Base-by-base conservation (phyloP, 305 asterid species). In the Petunia hybrid region DNA sequence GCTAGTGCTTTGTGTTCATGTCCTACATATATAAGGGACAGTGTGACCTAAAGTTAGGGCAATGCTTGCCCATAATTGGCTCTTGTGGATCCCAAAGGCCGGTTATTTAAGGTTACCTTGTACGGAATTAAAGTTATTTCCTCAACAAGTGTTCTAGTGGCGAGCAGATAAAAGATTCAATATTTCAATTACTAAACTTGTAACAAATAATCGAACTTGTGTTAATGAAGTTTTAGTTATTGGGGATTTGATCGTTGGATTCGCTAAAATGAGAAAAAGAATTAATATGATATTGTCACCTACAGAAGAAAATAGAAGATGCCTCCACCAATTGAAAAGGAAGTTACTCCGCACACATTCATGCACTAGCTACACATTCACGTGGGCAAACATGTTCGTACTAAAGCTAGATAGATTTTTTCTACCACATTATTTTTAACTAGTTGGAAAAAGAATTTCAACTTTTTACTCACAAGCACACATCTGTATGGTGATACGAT, bases 71-170 rank as follows among this genome's bases (percentile, higher is more conserved):
- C 80, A 79, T 63, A 80, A 66, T 67, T 45, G 43, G 81, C 83
- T 68, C 81, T 57, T 8, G 16, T 68, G 79, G 42, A 80, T 75
- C 81, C 81, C 81, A 75, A 83, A n/a, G 84, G 86, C 53, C 85
- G 3, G 38, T 14, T 68, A 51, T 65, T 56, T 82, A 22, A 56
- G 57, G 82, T 36, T 59, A 3, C 35, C 35, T 22, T 38, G 22
- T 68, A 8, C 59, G 4, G 22, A 36, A 31, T 71, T 71, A 48
- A 48, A 71, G 61, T 71, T 48, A 48, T 71, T 48, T 61, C 10
- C 77, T 5, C 43, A 48, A 22, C 31, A 48, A 55, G 31, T 57
- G 35, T 57, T 57, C 35, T 6, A 35, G 41, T 71, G 22, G 40
- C 6, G 16, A 48, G 62, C 10, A 71, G 10, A 36, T 63, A 6